Percentiles rank a stretch among this genome's conserved stretches.
phyloP scores from a whole-genome alignment of 805 yeast genomes.

The Lachancea cidri region DNA sequence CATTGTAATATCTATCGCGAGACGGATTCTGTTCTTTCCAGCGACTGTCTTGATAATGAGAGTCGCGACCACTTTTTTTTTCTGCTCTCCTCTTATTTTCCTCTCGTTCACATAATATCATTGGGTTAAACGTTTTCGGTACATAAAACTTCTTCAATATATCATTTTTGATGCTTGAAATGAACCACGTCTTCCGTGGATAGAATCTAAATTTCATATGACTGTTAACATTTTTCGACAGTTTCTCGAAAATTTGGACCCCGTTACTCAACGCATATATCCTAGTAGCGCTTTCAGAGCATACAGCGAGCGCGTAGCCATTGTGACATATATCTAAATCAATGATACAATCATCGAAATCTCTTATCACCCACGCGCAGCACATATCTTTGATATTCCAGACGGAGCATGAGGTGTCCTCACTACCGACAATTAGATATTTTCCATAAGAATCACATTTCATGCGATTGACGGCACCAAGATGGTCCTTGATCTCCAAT shows the following conservation, averaged over 20 bases:
- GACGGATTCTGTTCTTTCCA: conserved; percentile 4
- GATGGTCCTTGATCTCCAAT: conserved; percentile 39
- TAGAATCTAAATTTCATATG: conserved; percentile 15
- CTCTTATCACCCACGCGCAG: conserved; percentile 14
- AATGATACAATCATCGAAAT: conserved; percentile 15
- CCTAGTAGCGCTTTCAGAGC: conserved; percentile 1
- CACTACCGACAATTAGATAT: conserved; percentile 47
- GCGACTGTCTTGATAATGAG: background rate
- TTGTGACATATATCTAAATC: conserved; percentile 21
- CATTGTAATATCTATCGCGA: conserved; percentile 2
- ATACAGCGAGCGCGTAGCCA: conserved; percentile 20
- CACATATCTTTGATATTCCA: conserved; percentile 23
- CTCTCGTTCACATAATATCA: background rate
- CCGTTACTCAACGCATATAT: conserved; percentile 1
- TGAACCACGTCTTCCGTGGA: conserved; percentile 24
- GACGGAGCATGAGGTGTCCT: conserved; percentile 23
- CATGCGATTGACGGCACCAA: conserved; percentile 44
- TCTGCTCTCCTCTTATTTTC: background rate
- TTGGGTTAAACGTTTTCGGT: background rate
- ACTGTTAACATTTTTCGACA: background rate
- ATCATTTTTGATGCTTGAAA: conserved; percentile 19
- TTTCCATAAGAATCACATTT: conserved; percentile 49
- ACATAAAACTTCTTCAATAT: conserved; percentile 12
- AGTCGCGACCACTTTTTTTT: background rate
- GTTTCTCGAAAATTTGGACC: background rate